phyloP scores from a whole-genome alignment of 768 basidiomycete species.

The Podaxis sp. region DNA sequence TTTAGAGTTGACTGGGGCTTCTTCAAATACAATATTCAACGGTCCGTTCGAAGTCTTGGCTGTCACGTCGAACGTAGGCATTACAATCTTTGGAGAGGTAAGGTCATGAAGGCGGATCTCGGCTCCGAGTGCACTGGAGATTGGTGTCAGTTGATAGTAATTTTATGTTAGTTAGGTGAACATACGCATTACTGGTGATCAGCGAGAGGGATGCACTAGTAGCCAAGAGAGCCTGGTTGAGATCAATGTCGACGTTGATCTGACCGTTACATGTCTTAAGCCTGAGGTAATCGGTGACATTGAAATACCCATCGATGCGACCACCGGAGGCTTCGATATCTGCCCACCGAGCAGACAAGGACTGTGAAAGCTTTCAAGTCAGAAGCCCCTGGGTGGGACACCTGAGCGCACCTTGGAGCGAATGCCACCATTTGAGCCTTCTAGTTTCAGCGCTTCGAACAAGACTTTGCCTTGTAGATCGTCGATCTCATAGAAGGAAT shows the following conservation, averaged over 20 bases:
- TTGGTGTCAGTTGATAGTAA: neutral
- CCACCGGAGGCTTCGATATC: neutral
- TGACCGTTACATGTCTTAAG: neutral
- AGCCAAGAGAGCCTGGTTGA: neutral
- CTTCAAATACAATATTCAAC: slow-evolving; percentile 1
- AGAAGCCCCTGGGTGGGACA: neutral
- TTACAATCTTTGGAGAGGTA: neutral
- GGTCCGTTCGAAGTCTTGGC: neutral
- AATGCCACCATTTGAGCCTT: slow-evolving; percentile 2
- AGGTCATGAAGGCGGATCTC: neutral
- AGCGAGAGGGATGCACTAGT: neutral
- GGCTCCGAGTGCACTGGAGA: slow-evolving; percentile 1
- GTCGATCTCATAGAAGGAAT: neutral
- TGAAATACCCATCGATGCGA: slow-evolving; percentile 1
- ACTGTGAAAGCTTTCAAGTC: neutral
- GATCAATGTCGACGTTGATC: slow-evolving; percentile 4
- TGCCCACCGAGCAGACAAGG: neutral
- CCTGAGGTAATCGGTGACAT: neutral
- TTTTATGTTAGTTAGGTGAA: no score
- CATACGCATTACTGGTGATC: slow-evolving; percentile 1
- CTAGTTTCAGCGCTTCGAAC: slow-evolving; percentile 1
- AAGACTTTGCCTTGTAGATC: slow-evolving; percentile 8
- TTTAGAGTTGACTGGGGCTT: slow-evolving; percentile 2
- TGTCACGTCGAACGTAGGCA: neutral
- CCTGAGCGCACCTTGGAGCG: neutral